Evolutionary conservation across 352 stramenopile species (phyloP).

Genomic region (Globisporangium cylindrosporum): DNA sequence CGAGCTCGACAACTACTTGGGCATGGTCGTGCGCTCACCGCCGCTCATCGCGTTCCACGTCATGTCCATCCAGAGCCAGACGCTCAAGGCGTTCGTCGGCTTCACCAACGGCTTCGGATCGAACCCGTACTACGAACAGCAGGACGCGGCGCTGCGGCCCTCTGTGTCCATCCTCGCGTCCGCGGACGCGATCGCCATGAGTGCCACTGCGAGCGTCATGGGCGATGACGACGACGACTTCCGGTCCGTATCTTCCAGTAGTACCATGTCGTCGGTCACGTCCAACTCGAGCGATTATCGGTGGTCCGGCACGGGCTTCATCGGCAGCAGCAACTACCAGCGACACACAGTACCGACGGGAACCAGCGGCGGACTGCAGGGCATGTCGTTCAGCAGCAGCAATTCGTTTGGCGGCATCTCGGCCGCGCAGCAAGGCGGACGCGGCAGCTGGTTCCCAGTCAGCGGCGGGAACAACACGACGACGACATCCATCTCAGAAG

Average conservation of each 20-base stretch:
- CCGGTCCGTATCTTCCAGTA: conserved; percentile 65
- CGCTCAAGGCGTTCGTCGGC: conserved; percentile 76
- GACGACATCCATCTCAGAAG: conserved; percentile 6
- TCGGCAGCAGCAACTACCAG: conserved; percentile 60
- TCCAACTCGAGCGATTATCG: conserved; percentile 60
- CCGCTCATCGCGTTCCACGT: conserved; percentile 78
- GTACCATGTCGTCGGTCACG: conserved; percentile 58
- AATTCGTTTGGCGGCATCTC: conserved; percentile 33
- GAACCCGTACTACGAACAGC: conserved; percentile 69
- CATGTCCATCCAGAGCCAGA: conserved; percentile 65
- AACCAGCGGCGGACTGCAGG: not conserved
- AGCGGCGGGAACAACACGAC: conserved; percentile 10
- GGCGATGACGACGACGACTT: conserved; percentile 80
- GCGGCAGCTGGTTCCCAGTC: conserved; percentile 64
- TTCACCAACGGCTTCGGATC: conserved; percentile 75
- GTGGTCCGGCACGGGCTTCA: conserved; percentile 79
- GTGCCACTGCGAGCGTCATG: conserved; percentile 61
- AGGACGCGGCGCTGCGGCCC: conserved; percentile 47
- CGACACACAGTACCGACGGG: conserved; percentile 28
- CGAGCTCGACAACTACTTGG: conserved; percentile 80
- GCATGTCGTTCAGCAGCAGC: conserved; percentile 19
- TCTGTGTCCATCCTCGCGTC: conserved; percentile 67
- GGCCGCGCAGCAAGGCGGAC: conserved; percentile 17
- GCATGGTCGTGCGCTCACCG: conserved; percentile 51
- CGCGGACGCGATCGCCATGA: conserved; percentile 34